Evolutionary conservation across 495 filamentous ascomycete species (phyloP).

Genomic region (Xylaria telfairii): DNA sequence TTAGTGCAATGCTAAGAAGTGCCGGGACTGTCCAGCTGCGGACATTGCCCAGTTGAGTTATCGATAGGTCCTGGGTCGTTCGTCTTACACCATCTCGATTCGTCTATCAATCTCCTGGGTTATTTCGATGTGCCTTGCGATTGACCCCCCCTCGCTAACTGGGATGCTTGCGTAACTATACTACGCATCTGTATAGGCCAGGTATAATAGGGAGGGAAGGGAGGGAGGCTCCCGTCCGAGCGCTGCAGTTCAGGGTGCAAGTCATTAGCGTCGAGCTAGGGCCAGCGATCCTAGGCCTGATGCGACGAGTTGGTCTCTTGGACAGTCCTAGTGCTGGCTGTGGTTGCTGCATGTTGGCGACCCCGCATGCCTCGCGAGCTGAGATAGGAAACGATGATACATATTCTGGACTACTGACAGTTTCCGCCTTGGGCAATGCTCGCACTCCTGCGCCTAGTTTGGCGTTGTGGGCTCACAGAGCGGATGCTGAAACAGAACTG

Average conservation of each 20-base stretch:
- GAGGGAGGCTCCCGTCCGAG: not conserved
- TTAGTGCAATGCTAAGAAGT: conserved; percentile 16
- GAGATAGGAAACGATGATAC: conserved; percentile 1
- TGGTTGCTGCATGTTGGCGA: conserved; percentile 8
- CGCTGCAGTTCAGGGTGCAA: not conserved
- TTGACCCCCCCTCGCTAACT: not conserved
- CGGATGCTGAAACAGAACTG: conserved; percentile 1
- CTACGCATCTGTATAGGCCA: not conserved
- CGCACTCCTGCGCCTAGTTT: not conserved
- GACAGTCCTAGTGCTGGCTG: not conserved
- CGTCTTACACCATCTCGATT: not conserved
- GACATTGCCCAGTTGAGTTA: conserved; percentile 6
- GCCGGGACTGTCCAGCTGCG: not conserved
- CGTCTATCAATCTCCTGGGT: not conserved
- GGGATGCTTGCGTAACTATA: conserved; percentile 9
- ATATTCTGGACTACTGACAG: not conserved
- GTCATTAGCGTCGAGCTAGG: not conserved
- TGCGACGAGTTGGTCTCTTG: not conserved
- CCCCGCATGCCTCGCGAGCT: conserved; percentile 17
- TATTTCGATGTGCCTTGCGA: not conserved
- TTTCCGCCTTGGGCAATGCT: conserved; percentile 3
- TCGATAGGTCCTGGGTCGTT: not conserved
- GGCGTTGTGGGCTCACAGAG: not conserved
- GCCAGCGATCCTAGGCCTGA: not conserved
- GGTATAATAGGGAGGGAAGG: no score